These are phyloP conservation scores for Rhizopus delemar DNA, from an alignment of 371 early-diverging fungal genomes.

Conservation along the genomic window DNA sequence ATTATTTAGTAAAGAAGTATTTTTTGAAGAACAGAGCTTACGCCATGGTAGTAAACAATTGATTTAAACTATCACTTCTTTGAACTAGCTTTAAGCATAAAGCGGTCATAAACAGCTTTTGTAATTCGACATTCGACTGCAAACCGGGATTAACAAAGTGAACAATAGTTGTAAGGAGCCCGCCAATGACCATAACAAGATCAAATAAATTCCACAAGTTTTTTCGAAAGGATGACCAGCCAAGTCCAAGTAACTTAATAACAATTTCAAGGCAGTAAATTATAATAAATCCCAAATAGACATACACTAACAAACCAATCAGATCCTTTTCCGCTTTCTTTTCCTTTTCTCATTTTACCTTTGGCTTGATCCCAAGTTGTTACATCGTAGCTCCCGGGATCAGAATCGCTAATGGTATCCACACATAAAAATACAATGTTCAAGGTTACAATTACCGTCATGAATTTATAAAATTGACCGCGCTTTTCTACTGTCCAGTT, in stretches of 20 bases:
- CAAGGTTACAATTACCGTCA: conserved; percentile 51
- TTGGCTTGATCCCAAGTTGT: conserved; percentile 27
- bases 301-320: conserved; percentile 33
- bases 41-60: conserved; percentile 71
- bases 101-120: conserved; percentile 66
- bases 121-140: conserved; percentile 54
- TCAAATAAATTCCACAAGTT: conserved; percentile 70
- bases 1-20: background rate
- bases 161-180: conserved; percentile 48
- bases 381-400: conserved; percentile 23
- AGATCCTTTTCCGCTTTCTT: background rate
- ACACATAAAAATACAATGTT: conserved; percentile 60
- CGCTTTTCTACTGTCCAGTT: conserved; percentile 52
- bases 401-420: conserved; percentile 33
- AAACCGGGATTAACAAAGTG: conserved; percentile 30
- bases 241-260: conserved; percentile 56
- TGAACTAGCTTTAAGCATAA: conserved; percentile 68
- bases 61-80: conserved; percentile 64
- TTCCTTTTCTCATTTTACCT: conserved; percentile 23
- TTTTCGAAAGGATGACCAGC: conserved; percentile 58
- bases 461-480: conserved; percentile 51
- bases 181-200: conserved; percentile 52
- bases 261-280: conserved; percentile 57
- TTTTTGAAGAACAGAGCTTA: conserved; percentile 25
- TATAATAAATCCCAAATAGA: conserved; percentile 49